Percentiles rank a stretch among this genome's conserved stretches.
Evolutionary conservation across 805 yeast genomes (phyloP).

Genomic region (Sugiyamaella valdiviana): DNA sequence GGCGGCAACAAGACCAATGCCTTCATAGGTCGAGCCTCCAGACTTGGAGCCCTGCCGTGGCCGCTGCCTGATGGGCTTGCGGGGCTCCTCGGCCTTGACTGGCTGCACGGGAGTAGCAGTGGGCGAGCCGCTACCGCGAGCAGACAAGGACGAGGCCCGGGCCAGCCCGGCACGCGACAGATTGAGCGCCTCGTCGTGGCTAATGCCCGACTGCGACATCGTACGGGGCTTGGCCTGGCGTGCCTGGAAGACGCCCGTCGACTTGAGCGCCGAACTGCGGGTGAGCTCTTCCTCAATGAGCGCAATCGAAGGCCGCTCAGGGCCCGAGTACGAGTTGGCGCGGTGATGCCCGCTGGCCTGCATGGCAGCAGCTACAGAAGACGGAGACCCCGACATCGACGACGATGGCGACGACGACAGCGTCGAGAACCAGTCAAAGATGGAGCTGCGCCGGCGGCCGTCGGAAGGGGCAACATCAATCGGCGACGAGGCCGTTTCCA

Average conservation of each 20-base stretch:
- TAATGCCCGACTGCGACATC: constrained; percentile 24
- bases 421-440: constrained; percentile 3
- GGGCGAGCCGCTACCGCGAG: not conserved
- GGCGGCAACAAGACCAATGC: constrained; percentile 34
- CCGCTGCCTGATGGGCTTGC: constrained; percentile 1
- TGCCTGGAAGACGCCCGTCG: not conserved
- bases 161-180: constrained; percentile 27
- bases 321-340: constrained; percentile 4
- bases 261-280: not conserved
- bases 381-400: not conserved
- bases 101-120: not conserved
- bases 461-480: not conserved
- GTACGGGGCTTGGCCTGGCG: constrained; percentile 15
- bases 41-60: constrained; percentile 10
- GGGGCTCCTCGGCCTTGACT: not conserved
- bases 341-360: not conserved
- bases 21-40: constrained; percentile 23
- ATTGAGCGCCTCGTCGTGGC: constrained; percentile 35
- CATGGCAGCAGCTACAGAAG: not conserved
- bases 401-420: constrained; percentile 1
- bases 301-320: constrained; percentile 1
- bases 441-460: constrained; percentile 1
- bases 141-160: constrained; percentile 3
- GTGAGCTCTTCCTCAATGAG: not conserved
- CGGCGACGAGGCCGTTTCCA: not conserved